A percentile compares a stretch with the other conserved stretches of the same genome.
Conservation (phyloP, 139 green algal species). For the Chlamydomonas schloesseri region DNA sequence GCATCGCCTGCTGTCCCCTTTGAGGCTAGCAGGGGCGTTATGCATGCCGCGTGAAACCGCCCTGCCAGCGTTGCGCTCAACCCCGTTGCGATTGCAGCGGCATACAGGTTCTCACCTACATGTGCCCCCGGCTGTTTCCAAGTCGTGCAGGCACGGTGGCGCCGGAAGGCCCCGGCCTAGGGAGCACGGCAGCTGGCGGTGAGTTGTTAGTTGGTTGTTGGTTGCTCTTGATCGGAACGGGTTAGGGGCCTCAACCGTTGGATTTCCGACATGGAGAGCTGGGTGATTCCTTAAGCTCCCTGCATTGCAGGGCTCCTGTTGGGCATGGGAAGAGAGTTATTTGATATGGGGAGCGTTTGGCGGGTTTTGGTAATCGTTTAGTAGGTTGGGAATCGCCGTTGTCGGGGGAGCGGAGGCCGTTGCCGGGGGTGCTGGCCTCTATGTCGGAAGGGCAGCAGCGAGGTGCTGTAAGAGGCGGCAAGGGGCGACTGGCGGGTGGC, state of each 20-base stretch:
- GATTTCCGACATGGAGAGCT: too few relatives aligned
- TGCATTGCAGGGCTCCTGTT: not conserved
- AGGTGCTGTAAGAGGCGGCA: not conserved
- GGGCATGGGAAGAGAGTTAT: not conserved
- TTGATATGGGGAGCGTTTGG: not conserved
- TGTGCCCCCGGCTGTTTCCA: too few relatives aligned
- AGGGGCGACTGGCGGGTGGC: too few relatives aligned
- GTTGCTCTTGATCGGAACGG: too few relatives aligned
- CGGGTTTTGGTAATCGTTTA: not conserved
- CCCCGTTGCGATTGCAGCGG: too few relatives aligned
- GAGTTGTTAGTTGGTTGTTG: too few relatives aligned
- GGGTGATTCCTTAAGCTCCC: not conserved
- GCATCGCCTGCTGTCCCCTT: not conserved
- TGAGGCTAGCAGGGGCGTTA: not conserved
- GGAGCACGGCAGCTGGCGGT: too few relatives aligned
- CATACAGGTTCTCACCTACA: too few relatives aligned
- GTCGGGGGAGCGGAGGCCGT: not conserved
- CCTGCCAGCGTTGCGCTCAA: not conserved
- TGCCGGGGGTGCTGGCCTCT: too few relatives aligned
- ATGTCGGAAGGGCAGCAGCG: not conserved
- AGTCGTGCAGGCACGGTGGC: too few relatives aligned
- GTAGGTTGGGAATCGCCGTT: not conserved
- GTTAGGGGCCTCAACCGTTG: too few relatives aligned
- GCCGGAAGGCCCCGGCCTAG: too few relatives aligned
- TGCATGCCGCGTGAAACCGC: not conserved